Evolutionary conservation across 192 early-diverging fungal species (phyloP).

Genomic region (Entomortierella chlamydospora): DNA sequence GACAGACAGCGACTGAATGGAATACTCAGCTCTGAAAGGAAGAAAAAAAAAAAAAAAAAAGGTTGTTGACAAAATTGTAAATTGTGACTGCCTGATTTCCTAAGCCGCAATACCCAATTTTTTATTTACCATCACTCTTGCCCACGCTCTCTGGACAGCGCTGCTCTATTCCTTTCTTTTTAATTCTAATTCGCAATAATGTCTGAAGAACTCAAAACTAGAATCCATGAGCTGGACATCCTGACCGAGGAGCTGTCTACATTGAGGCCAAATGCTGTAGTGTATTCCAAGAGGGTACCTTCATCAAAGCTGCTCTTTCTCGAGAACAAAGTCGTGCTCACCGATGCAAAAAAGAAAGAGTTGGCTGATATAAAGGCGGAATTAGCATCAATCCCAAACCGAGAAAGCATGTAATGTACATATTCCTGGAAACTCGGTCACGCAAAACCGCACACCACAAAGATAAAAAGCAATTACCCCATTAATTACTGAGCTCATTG

Average conservation of each 20-base stretch:
- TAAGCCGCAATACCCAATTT: background rate
- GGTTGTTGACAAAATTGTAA: background rate
- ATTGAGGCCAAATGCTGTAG: constrained; percentile 24
- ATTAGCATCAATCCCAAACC: constrained; percentile 15
- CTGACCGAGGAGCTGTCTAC: constrained; percentile 43
- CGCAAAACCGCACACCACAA: too few species aligned
- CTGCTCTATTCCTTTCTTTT: background rate
- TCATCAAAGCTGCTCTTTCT: constrained; percentile 43
- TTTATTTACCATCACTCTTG: background rate
- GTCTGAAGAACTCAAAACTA: background rate
- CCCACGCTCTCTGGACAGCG: background rate
- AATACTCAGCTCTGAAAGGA: background rate
- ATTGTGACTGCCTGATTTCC: background rate
- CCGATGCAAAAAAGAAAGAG: constrained; percentile 22
- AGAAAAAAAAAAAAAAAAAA: constrained; percentile 14
- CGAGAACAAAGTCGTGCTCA: constrained; percentile 16
- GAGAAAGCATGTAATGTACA: background rate
- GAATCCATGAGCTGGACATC: constrained; percentile 51
- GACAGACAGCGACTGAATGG: background rate
- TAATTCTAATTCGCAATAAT: background rate
- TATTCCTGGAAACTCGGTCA: too few species aligned
- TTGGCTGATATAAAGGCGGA: constrained; percentile 15
- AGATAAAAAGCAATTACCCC: too few species aligned
- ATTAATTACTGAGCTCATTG: too few species aligned
- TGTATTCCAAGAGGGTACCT: constrained; percentile 36